These are phyloP conservation scores for Blastocystis sp. DNA, from an alignment of 352 stramenopile genomes.

Conservation along the genomic window DNA sequence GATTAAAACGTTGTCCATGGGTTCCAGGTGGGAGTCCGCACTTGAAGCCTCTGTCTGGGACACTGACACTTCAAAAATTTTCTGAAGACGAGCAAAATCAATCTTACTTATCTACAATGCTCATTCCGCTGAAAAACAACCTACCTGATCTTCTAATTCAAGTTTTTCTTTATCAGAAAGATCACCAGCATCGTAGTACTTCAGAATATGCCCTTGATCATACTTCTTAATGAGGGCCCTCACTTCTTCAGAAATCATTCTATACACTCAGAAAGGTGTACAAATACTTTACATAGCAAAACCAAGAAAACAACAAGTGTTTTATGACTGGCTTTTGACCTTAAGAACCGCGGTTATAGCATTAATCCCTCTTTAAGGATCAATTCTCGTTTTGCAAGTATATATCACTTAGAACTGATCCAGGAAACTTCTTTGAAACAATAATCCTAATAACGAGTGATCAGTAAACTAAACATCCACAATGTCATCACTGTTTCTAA, in stretches of 20 bases:
- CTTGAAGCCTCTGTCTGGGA: background rate
- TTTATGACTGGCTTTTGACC: no score
- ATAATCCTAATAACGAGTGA: no score
- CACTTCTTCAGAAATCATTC: conserved; percentile 64
- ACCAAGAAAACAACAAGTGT: no score
- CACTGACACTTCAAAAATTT: conserved; percentile 47
- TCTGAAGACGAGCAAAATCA: conserved; percentile 51
- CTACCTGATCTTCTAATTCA: conserved; percentile 23
- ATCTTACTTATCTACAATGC: conserved; percentile 42
- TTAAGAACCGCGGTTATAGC: no score
- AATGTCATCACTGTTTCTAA: no score
- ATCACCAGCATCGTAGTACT: conserved; percentile 48
- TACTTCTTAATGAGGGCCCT: conserved; percentile 27
- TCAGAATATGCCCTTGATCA: conserved; percentile 51
- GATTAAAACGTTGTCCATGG: conserved; percentile 25
- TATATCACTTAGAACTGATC: no score
- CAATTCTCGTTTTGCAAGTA: no score
- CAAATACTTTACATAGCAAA: no score
- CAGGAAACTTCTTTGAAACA: no score
- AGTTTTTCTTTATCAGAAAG: conserved; percentile 26
- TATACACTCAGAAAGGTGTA: no score
- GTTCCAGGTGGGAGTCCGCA: conserved; percentile 3
- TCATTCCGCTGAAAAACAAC: background rate
- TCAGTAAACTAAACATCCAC: no score
- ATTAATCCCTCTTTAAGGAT: no score